A percentile compares a stretch with the other conserved stretches of the same genome.
These are phyloP conservation scores for Leishmania braziliensis DNA, from an alignment of 208 protist species.

Conservation along the genomic window DNA sequence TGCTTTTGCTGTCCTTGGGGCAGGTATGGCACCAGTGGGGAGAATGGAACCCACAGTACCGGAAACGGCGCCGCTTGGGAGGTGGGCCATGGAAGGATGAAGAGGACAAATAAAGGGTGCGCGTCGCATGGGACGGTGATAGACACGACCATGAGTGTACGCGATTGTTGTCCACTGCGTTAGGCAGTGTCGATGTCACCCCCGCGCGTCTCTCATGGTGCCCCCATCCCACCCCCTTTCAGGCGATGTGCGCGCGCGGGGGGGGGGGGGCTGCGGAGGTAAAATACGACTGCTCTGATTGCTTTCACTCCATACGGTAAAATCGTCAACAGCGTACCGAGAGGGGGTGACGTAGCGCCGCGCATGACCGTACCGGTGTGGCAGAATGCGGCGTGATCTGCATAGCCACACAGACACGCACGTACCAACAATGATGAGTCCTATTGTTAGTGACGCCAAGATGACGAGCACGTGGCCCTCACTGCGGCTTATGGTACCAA, in stretches of 20 bases:
- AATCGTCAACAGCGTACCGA: not conserved
- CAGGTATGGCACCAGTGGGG: not conserved
- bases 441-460: conserved; percentile 41
- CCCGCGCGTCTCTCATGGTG: not conserved
- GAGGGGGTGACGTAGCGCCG: conserved; percentile 14
- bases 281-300: not conserved
- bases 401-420: conserved; percentile 25
- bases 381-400: conserved; percentile 18
- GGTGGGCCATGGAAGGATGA: not conserved
- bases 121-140: not conserved
- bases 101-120: not conserved
- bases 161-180: not conserved
- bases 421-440: conserved; percentile 34
- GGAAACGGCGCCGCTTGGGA: not conserved
- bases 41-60: not conserved
- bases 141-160: not conserved
- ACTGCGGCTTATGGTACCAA: conserved; percentile 29
- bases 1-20: not conserved
- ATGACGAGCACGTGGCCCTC: conserved; percentile 43
- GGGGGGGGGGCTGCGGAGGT: not conserved
- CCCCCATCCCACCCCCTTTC: not conserved
- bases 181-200: not conserved
- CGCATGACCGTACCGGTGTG: conserved; percentile 33
- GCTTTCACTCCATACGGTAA: not conserved
- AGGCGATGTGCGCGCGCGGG: not conserved